Evolutionary conservation across 768 basidiomycete species (phyloP).

Genomic region (Scleroderma bovista): DNA sequence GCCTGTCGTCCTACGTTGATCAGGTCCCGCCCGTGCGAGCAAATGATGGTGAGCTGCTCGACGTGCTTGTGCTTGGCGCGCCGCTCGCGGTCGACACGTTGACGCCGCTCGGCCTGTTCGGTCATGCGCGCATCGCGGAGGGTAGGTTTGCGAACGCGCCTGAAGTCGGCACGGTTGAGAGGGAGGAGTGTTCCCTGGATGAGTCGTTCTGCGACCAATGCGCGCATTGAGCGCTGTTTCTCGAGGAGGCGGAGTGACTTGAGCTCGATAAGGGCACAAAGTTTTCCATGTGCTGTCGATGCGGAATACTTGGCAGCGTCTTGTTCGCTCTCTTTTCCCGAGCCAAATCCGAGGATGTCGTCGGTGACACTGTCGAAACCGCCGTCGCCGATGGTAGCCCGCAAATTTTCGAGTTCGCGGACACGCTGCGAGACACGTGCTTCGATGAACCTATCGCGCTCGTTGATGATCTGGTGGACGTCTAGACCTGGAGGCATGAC

Average conservation of each 20-base stretch:
- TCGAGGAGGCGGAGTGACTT: conserved; percentile 84
- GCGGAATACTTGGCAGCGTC: conserved; percentile 44
- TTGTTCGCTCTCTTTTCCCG: conserved; percentile 11
- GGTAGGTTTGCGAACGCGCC: conserved; percentile 77
- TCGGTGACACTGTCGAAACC: conserved; percentile 49
- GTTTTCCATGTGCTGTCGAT: conserved; percentile 69
- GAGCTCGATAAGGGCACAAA: conserved; percentile 89
- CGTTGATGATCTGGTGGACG: conserved; percentile 84
- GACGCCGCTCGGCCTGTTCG: conserved; percentile 85
- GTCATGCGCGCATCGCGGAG: conserved; percentile 86
- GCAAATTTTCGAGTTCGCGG: conserved; percentile 74
- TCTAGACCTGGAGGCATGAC: conserved; percentile 91
- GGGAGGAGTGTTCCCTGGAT: conserved; percentile 86
- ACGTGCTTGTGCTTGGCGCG: conserved; percentile 95
- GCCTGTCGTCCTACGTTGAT: conserved; percentile 61
- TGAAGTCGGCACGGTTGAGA: conserved; percentile 88
- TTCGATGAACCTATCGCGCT: conserved; percentile 88
- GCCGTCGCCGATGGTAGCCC: conserved; percentile 77
- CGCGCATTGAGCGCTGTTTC: conserved; percentile 85
- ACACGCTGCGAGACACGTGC: conserved; percentile 86
- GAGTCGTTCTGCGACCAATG: conserved; percentile 80
- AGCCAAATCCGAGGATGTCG: conserved; percentile 21
- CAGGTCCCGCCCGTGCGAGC: conserved; percentile 75
- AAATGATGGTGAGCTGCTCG: conserved; percentile 86
- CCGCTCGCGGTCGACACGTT: conserved; percentile 86